Evolutionary conservation across 164 flowering plant genomes (phyloP), one percentile per base, ranked within the genome.

Genomic region (Aristolochia contorta): DNA sequence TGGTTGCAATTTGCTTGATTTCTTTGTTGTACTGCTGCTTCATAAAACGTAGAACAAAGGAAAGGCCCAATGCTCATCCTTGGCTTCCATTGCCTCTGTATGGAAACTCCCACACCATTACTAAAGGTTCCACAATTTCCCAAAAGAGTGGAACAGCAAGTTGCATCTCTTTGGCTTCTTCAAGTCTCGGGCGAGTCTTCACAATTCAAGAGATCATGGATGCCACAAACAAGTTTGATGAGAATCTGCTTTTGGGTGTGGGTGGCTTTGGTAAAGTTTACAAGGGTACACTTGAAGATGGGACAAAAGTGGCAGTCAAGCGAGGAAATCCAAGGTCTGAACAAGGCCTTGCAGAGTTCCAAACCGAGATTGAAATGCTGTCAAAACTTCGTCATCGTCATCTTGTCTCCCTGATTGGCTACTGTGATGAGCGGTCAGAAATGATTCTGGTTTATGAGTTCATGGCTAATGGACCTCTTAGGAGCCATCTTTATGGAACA

Each of bases 191-290:
- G 9, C 73, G 92, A 30, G 25, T 77, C 62, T 91, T 91, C 80
- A 73, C 72, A 58, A 82, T 89, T 71, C 87, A 81, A 63, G 96
- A 89, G 71, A 91, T 91, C 67, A 68, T 82, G 69, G 92, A 89
- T 65, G 89, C 95, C 0, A 89, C 98, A 7, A 85, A 87, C 72
- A 89, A 85, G 56, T 91, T 91, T 59, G 95, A 89, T 52, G 96
- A 89, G 71, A 75, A 61, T 69, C 74, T 80, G 58, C 80, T 91
- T 58, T 85, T 91, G 14, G 98, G 96, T n/a, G 93, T 89, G 54
- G 98, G 98, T 50, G 98, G 98, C n/a, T 91, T 91, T 66, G 98
- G 98, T 9, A 75, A 84, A 67, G 98, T 91, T 22, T 91, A 85
- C 72, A 80, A 80, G 60, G 98, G 96, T 57, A 87, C 86, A 0